A percentile compares a stretch with the other conserved stretches of the same genome.
Evolutionary conservation across 1,139 yeast genomes (phyloP).

Genomic region (Yamadazyma friedrichii): DNA sequence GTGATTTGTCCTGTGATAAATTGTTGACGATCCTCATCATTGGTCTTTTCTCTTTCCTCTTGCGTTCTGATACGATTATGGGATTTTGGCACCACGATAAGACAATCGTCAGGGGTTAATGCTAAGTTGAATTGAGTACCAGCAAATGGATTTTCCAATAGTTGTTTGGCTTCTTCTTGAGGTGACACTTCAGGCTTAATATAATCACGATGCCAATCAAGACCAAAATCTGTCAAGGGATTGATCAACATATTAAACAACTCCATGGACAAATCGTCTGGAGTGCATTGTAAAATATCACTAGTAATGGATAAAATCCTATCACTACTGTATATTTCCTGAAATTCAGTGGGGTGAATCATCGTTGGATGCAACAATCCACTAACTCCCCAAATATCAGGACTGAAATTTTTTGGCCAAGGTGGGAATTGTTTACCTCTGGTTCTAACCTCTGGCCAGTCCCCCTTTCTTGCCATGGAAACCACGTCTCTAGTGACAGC

Average conservation of each 20-base stretch:
- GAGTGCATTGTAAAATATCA: conserved; percentile 45
- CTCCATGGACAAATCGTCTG: conserved; percentile 46
- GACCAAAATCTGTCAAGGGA: conserved; percentile 54
- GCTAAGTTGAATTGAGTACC: conserved; percentile 59
- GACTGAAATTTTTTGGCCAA: conserved; percentile 54
- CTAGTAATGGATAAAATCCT: conserved; percentile 41
- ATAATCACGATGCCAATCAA: conserved; percentile 59
- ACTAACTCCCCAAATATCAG: conserved; percentile 58
- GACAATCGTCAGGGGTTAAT: conserved; percentile 47
- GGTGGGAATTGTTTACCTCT: conserved; percentile 60
- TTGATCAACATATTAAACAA: conserved; percentile 56
- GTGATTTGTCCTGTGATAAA: conserved; percentile 39
- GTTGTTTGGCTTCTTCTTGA: conserved; percentile 45
- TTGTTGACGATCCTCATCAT: conserved; percentile 32
- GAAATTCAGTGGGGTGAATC: conserved; percentile 27
- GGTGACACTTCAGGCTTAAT: conserved; percentile 49
- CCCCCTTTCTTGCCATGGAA: conserved; percentile 46
- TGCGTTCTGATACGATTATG: conserved; percentile 48
- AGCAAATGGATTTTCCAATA: conserved; percentile 42
- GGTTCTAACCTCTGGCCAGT: conserved; percentile 54
- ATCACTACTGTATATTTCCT: conserved; percentile 43
- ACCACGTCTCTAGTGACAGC: conserved; percentile 44
- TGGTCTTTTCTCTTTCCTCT: conserved; percentile 46
- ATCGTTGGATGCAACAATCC: conserved; percentile 52
- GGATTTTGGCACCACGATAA: conserved; percentile 53